Conservation (phyloP, 225 moss, liverwort and hornwort species). For the Pseudoscleropodium purum region DNA sequence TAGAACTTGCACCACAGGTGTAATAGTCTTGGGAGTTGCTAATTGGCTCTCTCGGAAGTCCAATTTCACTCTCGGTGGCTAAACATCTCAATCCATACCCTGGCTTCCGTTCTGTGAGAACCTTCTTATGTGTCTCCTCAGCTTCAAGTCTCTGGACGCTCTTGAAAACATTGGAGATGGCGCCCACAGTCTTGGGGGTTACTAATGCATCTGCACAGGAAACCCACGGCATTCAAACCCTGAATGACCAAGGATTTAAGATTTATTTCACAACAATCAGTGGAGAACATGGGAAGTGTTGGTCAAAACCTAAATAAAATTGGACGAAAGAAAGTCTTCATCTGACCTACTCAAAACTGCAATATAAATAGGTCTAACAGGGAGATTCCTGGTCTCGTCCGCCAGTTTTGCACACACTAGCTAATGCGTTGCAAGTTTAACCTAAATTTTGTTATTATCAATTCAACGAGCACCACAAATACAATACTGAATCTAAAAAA, state of each 20-base stretch:
- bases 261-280: background rate
- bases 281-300: background rate
- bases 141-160: constrained; percentile 25
- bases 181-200: background rate
- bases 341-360: background rate
- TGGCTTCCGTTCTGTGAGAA: background rate
- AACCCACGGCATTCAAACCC: background rate
- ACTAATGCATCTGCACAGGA: constrained; percentile 9
- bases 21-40: background rate
- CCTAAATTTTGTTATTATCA: background rate
- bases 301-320: background rate
- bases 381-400: background rate
- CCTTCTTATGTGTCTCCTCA: constrained; percentile 22
- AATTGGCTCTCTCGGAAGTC: background rate
- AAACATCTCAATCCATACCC: constrained; percentile 7
- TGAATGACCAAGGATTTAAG: background rate
- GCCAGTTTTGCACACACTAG: background rate
- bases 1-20: constrained; percentile 38
- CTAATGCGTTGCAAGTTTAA: background rate
- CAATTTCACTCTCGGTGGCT: constrained; percentile 4
- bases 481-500: background rate
- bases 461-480: background rate
- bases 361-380: background rate
- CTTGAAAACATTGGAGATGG: constrained; percentile 17
- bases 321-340: background rate